Evolutionary conservation across 2,329 filamentous ascomycete species (phyloP), one percentile per base, ranked within the genome.

Genomic region (Incumbomyces lentus): DNA sequence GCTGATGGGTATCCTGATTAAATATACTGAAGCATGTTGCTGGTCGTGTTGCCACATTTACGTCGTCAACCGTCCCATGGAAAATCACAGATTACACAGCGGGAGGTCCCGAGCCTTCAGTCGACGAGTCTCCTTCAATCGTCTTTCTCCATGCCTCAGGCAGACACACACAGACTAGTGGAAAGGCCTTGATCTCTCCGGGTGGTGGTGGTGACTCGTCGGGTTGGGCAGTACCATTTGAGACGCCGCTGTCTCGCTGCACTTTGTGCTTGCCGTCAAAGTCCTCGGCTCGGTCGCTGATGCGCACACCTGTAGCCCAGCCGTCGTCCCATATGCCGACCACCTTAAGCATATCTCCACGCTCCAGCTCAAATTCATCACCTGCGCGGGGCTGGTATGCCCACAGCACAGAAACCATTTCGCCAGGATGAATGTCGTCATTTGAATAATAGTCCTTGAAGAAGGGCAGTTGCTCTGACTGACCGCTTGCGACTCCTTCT

Each of bases 401-500:
- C 92, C 92, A 98, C 12, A 98, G 75, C 2, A 88, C 86, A 12
- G 92, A 79, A 35, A 98, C 90, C 49, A 84, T 83, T 59, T 96
- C 89, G 47, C 86, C 84, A 0, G 90, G 85, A 58, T 90, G 86
- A 48, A 98, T 95, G 58, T 96, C 89, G 58, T 96, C 92, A 57
- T 90, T 83, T 2, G 90, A 96, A 62, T 98, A 98, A 66, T 98
- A 98, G 64, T 98, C 92, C 62, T 95, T 95, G 78, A 98, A 98
- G 61, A 88, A 95, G 3, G 86, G 82, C 45, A 98, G 70, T 64
- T 96, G 92, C 66, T 98, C 92, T 1, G 90, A 96, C 62, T 95
- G 88, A 49, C 90, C 87, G 58, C 88, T 95, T 18, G 81, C 78
- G 51, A 90, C 68, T 19, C 83, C 88, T 58, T 84, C 84, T 0